phyloP scores from a whole-genome alignment of 192 early-diverging fungal genomes.

The Paraglomus occultum region DNA sequence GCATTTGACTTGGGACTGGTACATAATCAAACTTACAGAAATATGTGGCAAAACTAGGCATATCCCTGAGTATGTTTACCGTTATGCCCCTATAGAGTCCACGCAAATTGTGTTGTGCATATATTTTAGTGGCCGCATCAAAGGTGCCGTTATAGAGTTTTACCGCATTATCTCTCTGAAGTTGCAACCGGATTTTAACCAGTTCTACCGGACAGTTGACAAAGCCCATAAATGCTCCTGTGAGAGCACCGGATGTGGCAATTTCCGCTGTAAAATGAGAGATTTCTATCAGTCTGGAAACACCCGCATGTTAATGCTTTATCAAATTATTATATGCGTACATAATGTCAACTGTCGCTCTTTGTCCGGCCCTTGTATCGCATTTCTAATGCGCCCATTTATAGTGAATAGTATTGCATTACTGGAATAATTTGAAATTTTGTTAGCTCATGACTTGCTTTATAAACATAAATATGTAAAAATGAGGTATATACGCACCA shows the following conservation, averaged over 20 bases:
- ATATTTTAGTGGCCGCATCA: slow-evolving; percentile 80
- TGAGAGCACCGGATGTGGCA: slow-evolving; percentile 53
- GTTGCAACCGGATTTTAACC: slow-evolving; percentile 70
- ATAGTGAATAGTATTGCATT: slow-evolving; percentile 70
- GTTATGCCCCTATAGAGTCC: slow-evolving; percentile 88
- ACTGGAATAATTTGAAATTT: slow-evolving; percentile 35
- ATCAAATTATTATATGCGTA: slow-evolving; percentile 27
- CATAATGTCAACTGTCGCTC: slow-evolving; percentile 45
- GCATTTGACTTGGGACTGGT: background rate
- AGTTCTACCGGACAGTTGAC: slow-evolving; percentile 69
- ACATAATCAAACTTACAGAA: slow-evolving; percentile 60
- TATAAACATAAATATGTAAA: slow-evolving; percentile 15
- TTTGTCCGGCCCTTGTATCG: slow-evolving; percentile 47
- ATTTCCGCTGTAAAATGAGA: slow-evolving; percentile 33
- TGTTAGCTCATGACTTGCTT: slow-evolving; percentile 15
- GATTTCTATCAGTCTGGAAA: too few relatives aligned
- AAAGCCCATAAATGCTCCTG: slow-evolving; percentile 69
- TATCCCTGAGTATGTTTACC: slow-evolving; percentile 88
- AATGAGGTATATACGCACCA: slow-evolving; percentile 45
- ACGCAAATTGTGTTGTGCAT: slow-evolving; percentile 69
- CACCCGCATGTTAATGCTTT: background rate
- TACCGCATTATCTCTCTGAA: slow-evolving; percentile 38
- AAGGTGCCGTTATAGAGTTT: slow-evolving; percentile 83
- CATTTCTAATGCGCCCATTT: slow-evolving; percentile 59
- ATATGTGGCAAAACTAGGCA: slow-evolving; percentile 89